Evolutionary conservation across 805 yeast species (phyloP).

Genomic region (Candida ortonii): DNA sequence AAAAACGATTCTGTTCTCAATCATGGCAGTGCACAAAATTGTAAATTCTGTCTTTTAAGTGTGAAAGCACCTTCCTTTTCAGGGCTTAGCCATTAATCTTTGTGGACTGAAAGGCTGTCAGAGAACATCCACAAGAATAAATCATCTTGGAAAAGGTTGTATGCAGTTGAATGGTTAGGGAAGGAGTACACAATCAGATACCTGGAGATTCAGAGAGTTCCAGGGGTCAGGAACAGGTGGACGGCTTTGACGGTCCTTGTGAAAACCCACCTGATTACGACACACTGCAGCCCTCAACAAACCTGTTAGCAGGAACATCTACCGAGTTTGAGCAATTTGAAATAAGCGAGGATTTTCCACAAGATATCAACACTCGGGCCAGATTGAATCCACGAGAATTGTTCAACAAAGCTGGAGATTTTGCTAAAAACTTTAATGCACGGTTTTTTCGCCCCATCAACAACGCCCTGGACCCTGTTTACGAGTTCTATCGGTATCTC

Average conservation of each 20-base stretch:
- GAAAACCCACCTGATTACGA: constrained; percentile 30
- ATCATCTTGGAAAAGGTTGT: no score
- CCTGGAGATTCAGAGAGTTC: no score
- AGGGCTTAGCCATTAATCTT: no score
- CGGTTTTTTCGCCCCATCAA: constrained; percentile 42
- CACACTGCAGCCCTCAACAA: constrained; percentile 4
- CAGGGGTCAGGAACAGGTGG: neutral
- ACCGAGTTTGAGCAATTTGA: constrained; percentile 39
- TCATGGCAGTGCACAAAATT: no score
- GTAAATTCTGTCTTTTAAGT: no score
- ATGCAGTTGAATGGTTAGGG: no score
- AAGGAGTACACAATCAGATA: no score
- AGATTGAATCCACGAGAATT: constrained; percentile 21
- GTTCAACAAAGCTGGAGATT: constrained; percentile 38
- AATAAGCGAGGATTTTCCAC: constrained; percentile 37
- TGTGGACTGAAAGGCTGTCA: no score
- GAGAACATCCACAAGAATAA: no score
- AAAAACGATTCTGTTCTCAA: no score
- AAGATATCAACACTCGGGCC: constrained; percentile 1
- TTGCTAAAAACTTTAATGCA: constrained; percentile 37
- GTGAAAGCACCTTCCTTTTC: no score
- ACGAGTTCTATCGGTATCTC: constrained; percentile 43
- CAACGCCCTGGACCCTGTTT: constrained; percentile 49
- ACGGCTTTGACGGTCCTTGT: neutral
- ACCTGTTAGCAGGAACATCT: constrained; percentile 3